Evolutionary conservation across 495 filamentous ascomycete species (phyloP), one percentile per base, ranked within the genome.

Genomic region (Talaromyces nanjingensis): DNA sequence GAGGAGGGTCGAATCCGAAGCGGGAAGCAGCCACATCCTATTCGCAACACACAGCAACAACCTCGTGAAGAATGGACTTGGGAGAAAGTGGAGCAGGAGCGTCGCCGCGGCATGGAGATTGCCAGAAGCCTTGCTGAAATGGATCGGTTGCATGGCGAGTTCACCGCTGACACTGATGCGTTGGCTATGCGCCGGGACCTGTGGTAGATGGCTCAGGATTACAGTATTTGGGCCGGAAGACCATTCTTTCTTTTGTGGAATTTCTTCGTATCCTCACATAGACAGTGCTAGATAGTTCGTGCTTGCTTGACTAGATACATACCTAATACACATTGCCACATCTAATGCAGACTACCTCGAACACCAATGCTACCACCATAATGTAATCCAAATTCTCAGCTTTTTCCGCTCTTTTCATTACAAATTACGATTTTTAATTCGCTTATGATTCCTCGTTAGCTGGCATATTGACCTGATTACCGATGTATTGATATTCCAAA

Each of bases 31-130:
- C 11, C 12, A 5, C 39, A 49, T 12, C 59, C 42, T 3, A 52
- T 31, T 11, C 59, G 39, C 11, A 20, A 24, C 14, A 37, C 37
- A 4, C 45, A 53, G 9, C 42, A 52, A 12, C 39, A 33, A 14
- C 5, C 22, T 5, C 52, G 60, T 14, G 71, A 67, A 14, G 69
- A 74, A 47, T 78, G 72, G 70, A 74, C 72, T 12, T 74, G 77
- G 68, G 70, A 76, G 39, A 61, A 68, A 4, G 69, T 84, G 8
- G 81, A 84, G 65, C 68, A 64, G 24, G 76, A 82, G 66, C 69
- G 81, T 22, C 65, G 59, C 55, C 69, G 78, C 37, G 81, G 81
- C 5, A 73, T 80, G 63, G 67, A 66, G 60, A 71, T 79, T 18
- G 60, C 60, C 25, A 62, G 29, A 18, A 34, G 45, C 20, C 60